Conservation (phyloP, 768 basidiomycete genomes). For the Infundibulicybe gibba region DNA sequence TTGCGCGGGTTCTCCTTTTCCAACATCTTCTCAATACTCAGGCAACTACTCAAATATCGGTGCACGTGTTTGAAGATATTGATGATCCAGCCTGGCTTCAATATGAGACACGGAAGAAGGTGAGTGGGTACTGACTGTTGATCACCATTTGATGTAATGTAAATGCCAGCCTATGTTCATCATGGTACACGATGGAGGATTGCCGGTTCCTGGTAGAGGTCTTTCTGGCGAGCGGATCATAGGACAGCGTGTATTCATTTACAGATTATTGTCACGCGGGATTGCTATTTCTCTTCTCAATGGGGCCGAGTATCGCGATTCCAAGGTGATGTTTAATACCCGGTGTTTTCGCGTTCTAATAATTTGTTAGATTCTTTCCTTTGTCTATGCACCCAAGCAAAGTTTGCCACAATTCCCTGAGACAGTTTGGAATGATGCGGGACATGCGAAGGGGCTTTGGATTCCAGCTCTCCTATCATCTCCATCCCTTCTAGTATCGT, state of each 20-base stretch:
- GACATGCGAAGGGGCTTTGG: not conserved
- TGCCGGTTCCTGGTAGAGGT: constrained; percentile 8
- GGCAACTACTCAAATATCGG: constrained; percentile 22
- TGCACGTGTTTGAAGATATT: constrained; percentile 43
- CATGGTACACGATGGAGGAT: constrained; percentile 52
- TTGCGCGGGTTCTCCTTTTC: constrained; percentile 51
- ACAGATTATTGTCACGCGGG: constrained; percentile 42
- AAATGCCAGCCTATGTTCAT: constrained; percentile 60
- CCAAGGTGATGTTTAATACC: constrained; percentile 40
- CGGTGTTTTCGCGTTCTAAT: not conserved
- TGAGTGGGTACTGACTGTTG: constrained; percentile 8
- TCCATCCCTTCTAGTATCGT: not conserved
- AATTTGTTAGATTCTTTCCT: constrained; percentile 49
- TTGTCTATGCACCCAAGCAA: constrained; percentile 41
- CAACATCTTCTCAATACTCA: constrained; percentile 41
- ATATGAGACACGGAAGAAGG: constrained; percentile 39
- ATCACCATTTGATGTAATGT: not conserved
- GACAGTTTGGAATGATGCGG: constrained; percentile 1
- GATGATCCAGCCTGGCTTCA: constrained; percentile 45
- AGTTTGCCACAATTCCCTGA: constrained; percentile 10
- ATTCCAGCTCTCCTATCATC: not conserved
- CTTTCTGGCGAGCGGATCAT: constrained; percentile 26
- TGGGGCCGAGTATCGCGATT: constrained; percentile 57
- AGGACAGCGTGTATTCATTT: constrained; percentile 46
- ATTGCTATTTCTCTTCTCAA: constrained; percentile 49